Percentiles rank a stretch among this genome's conserved stretches.
phyloP scores from a whole-genome alignment of 2,329 filamentous ascomycete genomes.

The Beauveria sp. region DNA sequence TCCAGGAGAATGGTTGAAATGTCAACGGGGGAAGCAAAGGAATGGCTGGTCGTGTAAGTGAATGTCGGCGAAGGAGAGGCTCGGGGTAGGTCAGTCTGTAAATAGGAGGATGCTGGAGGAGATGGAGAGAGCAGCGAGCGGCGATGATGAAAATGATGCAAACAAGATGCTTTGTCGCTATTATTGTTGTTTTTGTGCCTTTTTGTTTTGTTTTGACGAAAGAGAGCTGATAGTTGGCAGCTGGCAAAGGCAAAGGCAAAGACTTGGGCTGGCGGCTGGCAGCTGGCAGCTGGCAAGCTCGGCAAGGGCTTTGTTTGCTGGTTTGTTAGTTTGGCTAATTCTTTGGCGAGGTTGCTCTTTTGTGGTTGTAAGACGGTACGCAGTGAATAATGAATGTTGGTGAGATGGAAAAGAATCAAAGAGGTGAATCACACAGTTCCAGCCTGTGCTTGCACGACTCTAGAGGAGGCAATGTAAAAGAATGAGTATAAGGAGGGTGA shows the following conservation, averaged over 20 bases:
- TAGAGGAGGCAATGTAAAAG: background rate
- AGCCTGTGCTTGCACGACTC: slow-evolving; percentile 8
- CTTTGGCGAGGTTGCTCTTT: background rate
- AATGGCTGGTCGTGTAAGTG: background rate
- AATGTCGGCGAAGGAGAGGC: background rate
- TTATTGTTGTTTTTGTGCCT: slow-evolving; percentile 1
- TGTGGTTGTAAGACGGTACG: background rate
- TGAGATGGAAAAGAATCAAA: background rate
- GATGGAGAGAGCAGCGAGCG: too few species aligned
- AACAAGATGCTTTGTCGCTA: background rate
- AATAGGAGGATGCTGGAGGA: background rate
- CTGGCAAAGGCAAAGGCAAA: background rate
- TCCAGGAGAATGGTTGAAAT: background rate
- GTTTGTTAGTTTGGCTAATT: background rate
- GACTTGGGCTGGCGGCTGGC: background rate
- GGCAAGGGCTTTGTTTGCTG: background rate
- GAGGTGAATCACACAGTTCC: slow-evolving; percentile 9
- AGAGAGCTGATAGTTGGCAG: background rate
- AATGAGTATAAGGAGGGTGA: background rate
- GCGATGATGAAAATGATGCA: background rate
- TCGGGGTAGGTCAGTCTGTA: background rate
- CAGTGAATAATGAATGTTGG: background rate
- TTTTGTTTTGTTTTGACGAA: background rate
- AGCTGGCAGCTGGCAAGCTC: slow-evolving; percentile 1
- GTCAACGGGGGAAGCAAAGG: background rate